Evolutionary conservation across 2,329 filamentous ascomycete species (phyloP).

Genomic region (Exophiala spinifera): DNA sequence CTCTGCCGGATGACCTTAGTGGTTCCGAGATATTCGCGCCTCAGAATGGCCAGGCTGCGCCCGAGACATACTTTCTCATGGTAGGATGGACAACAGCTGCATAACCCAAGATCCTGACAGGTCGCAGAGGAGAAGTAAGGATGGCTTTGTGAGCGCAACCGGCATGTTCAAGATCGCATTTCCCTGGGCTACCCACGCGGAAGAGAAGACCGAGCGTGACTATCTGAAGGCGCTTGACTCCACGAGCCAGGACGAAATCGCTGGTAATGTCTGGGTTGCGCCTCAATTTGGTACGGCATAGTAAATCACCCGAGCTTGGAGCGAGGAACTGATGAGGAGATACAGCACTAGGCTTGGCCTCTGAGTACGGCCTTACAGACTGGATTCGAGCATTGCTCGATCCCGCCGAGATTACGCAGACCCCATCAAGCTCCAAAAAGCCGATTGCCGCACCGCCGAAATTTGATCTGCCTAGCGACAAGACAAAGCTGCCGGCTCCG

Average conservation of each 20-base stretch:
- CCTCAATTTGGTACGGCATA: slow-evolving; percentile 61
- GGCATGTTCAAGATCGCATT: slow-evolving; percentile 70
- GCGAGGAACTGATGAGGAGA: slow-evolving; percentile 19
- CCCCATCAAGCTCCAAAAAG: slow-evolving; percentile 66
- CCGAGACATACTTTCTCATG: slow-evolving; percentile 96
- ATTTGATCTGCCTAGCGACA: slow-evolving; percentile 59
- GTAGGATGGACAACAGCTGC: slow-evolving; percentile 41
- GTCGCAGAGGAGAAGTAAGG: slow-evolving; percentile 58
- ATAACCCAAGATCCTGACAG: slow-evolving; percentile 13
- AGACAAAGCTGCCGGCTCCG: slow-evolving; percentile 31
- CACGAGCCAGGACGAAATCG: slow-evolving; percentile 86
- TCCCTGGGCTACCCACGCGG: slow-evolving; percentile 59
- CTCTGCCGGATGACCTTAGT: slow-evolving; percentile 83
- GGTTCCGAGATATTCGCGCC: slow-evolving; percentile 88
- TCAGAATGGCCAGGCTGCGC: slow-evolving; percentile 57
- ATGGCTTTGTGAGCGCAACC: slow-evolving; percentile 64
- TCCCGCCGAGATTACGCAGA: slow-evolving; percentile 70
- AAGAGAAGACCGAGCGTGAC: slow-evolving; percentile 59
- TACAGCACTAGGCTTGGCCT: slow-evolving; percentile 74
- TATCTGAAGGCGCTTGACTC: slow-evolving; percentile 77
- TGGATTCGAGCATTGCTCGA: slow-evolving; percentile 95
- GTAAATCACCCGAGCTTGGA: slow-evolving; percentile 1
- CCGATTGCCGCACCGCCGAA: slow-evolving; percentile 77
- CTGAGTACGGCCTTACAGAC: slow-evolving; percentile 77
- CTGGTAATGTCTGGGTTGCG: slow-evolving; percentile 94